These are phyloP conservation scores for Komagataella pastoris DNA, from an alignment of 805 yeast genomes.

Conservation along the genomic window DNA sequence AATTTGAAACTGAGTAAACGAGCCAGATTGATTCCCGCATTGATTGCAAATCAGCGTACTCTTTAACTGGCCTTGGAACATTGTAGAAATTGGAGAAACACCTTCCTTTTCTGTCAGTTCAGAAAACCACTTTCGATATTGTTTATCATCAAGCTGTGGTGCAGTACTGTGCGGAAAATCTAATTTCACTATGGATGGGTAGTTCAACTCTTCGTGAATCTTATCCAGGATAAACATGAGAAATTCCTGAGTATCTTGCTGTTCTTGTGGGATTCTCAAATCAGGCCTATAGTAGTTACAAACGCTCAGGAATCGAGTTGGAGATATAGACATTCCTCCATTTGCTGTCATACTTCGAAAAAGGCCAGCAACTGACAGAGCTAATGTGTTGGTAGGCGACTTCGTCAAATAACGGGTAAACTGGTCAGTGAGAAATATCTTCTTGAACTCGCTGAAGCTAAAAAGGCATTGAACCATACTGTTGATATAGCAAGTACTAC, in stretches of 20 bases:
- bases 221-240: constrained; percentile 52
- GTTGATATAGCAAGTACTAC: constrained; percentile 68
- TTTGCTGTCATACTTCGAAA: constrained; percentile 44
- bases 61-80: constrained; percentile 65
- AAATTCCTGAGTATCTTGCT: constrained; percentile 76
- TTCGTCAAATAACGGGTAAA: constrained; percentile 26
- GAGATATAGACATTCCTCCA: constrained; percentile 52
- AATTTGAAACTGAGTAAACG: constrained; percentile 48
- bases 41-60: constrained; percentile 47
- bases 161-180: constrained; percentile 9
- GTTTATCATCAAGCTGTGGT: constrained; percentile 17
- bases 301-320: constrained; percentile 35
- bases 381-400: constrained; percentile 11
- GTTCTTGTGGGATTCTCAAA: constrained; percentile 56
- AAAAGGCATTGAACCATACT: constrained; percentile 61
- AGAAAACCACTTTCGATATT: constrained; percentile 52
- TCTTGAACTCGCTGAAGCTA: constrained; percentile 35
- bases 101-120: constrained; percentile 40
- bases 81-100: constrained; percentile 48
- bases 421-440: constrained; percentile 30
- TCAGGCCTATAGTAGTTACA: constrained; percentile 51
- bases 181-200: constrained; percentile 6
- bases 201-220: constrained; percentile 50
- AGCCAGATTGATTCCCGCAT: constrained; percentile 48
- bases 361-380: constrained; percentile 39